Base-by-base conservation (phyloP, 2,329 filamentous ascomycete genomes). In the Colletotrichum shisoi region DNA sequence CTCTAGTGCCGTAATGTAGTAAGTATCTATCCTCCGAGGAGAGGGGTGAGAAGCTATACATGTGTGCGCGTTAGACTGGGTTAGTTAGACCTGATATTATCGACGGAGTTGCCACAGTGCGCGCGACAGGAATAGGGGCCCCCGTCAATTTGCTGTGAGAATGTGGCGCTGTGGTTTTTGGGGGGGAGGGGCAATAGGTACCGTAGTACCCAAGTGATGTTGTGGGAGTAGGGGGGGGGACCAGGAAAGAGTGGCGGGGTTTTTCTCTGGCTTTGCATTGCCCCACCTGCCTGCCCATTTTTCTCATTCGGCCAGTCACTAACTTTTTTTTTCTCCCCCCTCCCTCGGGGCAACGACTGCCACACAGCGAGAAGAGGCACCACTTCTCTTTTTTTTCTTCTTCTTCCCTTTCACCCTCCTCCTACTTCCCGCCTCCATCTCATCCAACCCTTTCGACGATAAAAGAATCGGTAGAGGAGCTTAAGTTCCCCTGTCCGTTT, bases 401-500 rank as follows among this genome's bases (percentile, higher is more conserved):
- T 37, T 15, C 45, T 63, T 48, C 57, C 59, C 51, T 65, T 39
- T 48, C 45, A 51, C 34, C 44, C 48, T 56, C 37, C 63, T 34
- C 39, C 58, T 68, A 42, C 54, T 66, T 56, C 66, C 57, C 53
- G 59, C 63, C 57, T 54, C 62, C 69, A 60, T 65, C 68, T 59
- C 61, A 69, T 64, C 51, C 57, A 53, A 60, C 63, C 66, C 53
- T 60, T 60, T 69, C 72, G 76, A 78, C 76, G 75, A 75, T 75
- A 76, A 73, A 75, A 73, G 77, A 76, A 78, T 76, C 74, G 77
- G 73, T 78, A 79, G 78, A 78, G 73, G 69, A 76, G 74, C 72
- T 72, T 70, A 49, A 68, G 65, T 68, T 71, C 74, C 75, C 74
- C 78, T 80, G 78, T 79, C 51, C 75, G 75, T 76, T 58, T 78